phyloP scores from a whole-genome alignment of 768 basidiomycete species.

The Kwoniella mangroviensis region DNA sequence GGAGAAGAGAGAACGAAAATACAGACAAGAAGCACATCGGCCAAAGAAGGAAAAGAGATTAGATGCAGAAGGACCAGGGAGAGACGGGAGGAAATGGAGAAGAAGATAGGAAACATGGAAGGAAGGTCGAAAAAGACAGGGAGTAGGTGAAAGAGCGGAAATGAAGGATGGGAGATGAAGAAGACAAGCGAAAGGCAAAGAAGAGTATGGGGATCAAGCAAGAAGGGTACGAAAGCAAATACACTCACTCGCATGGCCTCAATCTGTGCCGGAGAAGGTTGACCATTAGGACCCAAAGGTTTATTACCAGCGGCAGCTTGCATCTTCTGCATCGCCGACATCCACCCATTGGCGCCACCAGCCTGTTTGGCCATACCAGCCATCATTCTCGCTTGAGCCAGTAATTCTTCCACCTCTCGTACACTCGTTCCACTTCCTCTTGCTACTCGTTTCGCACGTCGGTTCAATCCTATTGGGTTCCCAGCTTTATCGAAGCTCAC shows the following conservation, averaged over 20 bases:
- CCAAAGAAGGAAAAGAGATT: no score
- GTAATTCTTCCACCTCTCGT: constrained; percentile 93
- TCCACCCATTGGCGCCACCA: constrained; percentile 95
- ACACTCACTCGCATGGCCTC: constrained; percentile 83
- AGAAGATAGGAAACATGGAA: no score
- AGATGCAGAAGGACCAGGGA: no score
- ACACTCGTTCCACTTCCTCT: constrained; percentile 92
- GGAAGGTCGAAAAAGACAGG: no score
- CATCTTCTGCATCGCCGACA: constrained; percentile 91
- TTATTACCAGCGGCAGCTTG: constrained; percentile 82
- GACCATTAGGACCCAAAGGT: constrained; percentile 81
- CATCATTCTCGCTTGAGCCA: constrained; percentile 98
- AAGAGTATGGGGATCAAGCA: neutral
- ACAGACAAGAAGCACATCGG: no score
- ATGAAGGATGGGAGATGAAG: neutral
- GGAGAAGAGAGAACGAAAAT: no score
- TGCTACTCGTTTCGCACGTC: constrained; percentile 87
- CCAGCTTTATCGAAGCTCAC: constrained; percentile 55
- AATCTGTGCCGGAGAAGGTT: constrained; percentile 91
- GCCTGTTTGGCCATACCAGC: constrained; percentile 98
- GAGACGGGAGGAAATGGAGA: no score
- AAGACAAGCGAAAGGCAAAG: neutral
- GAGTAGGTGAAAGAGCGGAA: neutral
- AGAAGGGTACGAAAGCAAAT: neutral
- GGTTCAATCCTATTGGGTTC: constrained; percentile 70